Percentiles rank a stretch among this genome's conserved stretches.
Conservation (phyloP, 768 basidiomycete species). For the Trametes punicea region DNA sequence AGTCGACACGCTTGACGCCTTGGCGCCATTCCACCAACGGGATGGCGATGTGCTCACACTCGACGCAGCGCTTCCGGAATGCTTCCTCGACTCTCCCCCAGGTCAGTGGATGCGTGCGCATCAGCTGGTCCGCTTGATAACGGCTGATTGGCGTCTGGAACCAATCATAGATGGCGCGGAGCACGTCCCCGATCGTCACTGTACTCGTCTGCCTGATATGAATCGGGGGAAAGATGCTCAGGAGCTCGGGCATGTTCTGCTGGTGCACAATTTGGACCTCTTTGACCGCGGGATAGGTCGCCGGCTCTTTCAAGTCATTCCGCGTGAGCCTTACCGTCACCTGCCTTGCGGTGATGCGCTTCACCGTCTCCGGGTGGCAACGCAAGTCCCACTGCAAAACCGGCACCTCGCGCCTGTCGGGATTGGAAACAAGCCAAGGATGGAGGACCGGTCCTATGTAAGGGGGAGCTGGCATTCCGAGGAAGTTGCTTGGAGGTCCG, state of each 20-base stretch:
- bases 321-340: conserved; percentile 22
- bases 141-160: conserved; percentile 42
- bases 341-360: conserved; percentile 30
- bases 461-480: too few relatives aligned
- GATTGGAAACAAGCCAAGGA: conserved; percentile 33
- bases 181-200: conserved; percentile 43
- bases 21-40: conserved; percentile 36
- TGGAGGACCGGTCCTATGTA: not conserved
- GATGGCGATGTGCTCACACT: conserved; percentile 35
- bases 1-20: conserved; percentile 49
- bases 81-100: conserved; percentile 26
- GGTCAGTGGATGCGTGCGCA: conserved; percentile 19
- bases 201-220: conserved; percentile 24
- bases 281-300: conserved; percentile 8
- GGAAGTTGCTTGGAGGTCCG: too few relatives aligned
- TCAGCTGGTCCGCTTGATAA: conserved; percentile 27
- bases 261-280: conserved; percentile 29
- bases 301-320: not conserved
- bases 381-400: conserved; percentile 35
- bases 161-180: conserved; percentile 48
- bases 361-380: conserved; percentile 31
- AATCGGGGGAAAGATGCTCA: conserved; percentile 46
- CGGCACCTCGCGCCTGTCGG: conserved; percentile 29
- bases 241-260: conserved; percentile 7
- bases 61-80: conserved; percentile 36